Conservation (phyloP, 2,329 filamentous ascomycete species). For the Sporothrix luriei region DNA sequence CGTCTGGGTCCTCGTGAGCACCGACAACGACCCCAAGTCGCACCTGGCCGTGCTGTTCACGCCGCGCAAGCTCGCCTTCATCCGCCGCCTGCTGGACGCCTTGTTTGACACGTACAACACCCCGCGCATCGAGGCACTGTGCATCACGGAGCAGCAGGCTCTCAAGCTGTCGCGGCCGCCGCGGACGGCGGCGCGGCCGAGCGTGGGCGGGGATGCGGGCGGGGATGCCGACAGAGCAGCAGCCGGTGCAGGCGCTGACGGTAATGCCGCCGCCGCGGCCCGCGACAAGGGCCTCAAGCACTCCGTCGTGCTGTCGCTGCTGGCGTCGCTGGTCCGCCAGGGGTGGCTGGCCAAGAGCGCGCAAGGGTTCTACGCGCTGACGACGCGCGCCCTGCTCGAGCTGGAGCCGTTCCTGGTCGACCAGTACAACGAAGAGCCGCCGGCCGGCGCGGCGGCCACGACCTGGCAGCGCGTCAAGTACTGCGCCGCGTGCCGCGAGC, state of each 20-base stretch:
- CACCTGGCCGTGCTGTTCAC: conserved; percentile 82
- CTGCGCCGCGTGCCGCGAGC: conserved; percentile 85
- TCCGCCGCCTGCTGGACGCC: conserved; percentile 82
- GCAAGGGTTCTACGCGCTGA: conserved; percentile 73
- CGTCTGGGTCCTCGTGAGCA: conserved; percentile 86
- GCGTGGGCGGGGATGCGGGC: neutral
- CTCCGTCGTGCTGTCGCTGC: conserved; percentile 72
- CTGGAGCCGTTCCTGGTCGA: conserved; percentile 80
- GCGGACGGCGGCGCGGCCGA: conserved; percentile 37
- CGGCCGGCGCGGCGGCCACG: conserved; percentile 51
- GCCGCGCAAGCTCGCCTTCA: conserved; percentile 83
- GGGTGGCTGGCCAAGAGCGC: conserved; percentile 81
- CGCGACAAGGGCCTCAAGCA: conserved; percentile 66
- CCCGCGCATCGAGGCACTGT: conserved; percentile 77
- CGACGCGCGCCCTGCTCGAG: conserved; percentile 80
- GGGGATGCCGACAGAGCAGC: neutral
- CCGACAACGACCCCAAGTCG: conserved; percentile 78
- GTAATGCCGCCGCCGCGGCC: conserved; percentile 39
- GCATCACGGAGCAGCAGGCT: conserved; percentile 77
- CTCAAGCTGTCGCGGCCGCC: conserved; percentile 65
- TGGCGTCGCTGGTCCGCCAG: conserved; percentile 71
- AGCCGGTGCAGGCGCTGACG: conserved; percentile 27
- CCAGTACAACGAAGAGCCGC: conserved; percentile 74
- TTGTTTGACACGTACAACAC: conserved; percentile 93
- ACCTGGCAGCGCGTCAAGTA: conserved; percentile 77